phyloP scores from a whole-genome alignment of 2,329 filamentous ascomycete genomes.

The Beauveria rudraprayagi region DNA sequence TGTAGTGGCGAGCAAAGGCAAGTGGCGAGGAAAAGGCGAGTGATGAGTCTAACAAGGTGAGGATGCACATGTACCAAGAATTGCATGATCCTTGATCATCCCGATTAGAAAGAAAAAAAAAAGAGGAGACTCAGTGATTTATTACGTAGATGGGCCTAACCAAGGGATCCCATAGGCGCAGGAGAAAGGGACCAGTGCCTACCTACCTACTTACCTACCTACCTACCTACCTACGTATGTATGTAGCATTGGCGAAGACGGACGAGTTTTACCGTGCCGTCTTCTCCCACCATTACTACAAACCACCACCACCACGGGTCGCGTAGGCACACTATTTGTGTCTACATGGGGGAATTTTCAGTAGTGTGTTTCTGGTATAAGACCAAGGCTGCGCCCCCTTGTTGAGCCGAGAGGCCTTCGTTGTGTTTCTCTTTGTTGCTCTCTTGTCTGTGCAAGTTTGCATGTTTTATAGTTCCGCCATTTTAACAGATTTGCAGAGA shows the following conservation, averaged over 20 bases:
- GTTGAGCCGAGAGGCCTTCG: background rate
- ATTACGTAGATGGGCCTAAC: conserved; percentile 1
- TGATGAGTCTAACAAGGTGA: too few relatives aligned
- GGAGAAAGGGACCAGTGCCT: background rate
- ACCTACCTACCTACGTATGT: background rate
- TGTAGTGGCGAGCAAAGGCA: too few relatives aligned
- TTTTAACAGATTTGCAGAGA: background rate
- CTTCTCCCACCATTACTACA: background rate
- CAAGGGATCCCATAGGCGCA: background rate
- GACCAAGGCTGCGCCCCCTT: background rate
- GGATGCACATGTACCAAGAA: background rate
- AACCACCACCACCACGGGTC: background rate
- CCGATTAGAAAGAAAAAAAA: background rate
- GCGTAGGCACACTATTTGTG: background rate
- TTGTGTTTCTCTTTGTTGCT: background rate
- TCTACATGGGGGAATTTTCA: background rate
- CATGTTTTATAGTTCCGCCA: too few relatives aligned
- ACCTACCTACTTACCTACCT: too few relatives aligned
- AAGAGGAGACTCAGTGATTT: background rate
- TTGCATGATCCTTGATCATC: background rate
- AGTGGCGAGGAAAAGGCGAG: background rate
- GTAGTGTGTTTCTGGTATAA: conserved; percentile 2
- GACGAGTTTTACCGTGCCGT: background rate
- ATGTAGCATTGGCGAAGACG: background rate
- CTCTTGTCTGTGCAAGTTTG: background rate